Base-by-base conservation (phyloP, 495 filamentous ascomycete species). In the Bombardia bombarda region DNA sequence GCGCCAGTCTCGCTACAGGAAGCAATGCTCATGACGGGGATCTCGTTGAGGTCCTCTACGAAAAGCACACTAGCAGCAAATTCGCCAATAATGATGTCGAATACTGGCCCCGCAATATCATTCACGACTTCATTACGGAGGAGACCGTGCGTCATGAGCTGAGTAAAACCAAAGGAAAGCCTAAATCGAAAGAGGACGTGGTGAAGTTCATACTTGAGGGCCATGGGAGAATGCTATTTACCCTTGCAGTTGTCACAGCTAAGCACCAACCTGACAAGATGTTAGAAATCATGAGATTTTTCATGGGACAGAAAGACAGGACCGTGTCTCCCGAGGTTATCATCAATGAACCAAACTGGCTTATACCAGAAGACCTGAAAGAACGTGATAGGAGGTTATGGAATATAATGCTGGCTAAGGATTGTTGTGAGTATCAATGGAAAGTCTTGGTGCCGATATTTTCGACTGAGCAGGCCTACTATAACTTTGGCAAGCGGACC, bases 351-450 rank as follows among this genome's bases (percentile, higher is more conserved):
- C 6, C 35, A n/a, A n/a, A n/a, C n/a, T n/a, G n/a, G n/a, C n/a
- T n/a, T n/a, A n/a, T n/a, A n/a, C n/a, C n/a, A n/a, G n/a, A n/a
- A n/a, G n/a, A n/a, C n/a, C n/a, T n/a, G n/a, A n/a, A n/a, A n/a
- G n/a, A n/a, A n/a, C n/a, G n/a, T n/a, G n/a, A n/a, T n/a, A n/a
- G n/a, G n/a, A n/a, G n/a, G n/a, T n/a, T n/a, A n/a, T n/a, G n/a
- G n/a, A n/a, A n/a, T n/a, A n/a, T n/a, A n/a, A n/a, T n/a, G 7
- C 33, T 39, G 9, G 14, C 30, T 3, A 10, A 13, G 14, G 32
- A 17, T n/a, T 35, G 45, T 25, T 35, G 23, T 21, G 31, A 50
- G 4, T 9, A 34, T 10, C 49, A 52, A 22, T 52, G 49, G 49
- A 44, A 30, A 14, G 31, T 41, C 28, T n/a, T 52, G 10, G 40